Conservation (phyloP, 768 basidiomycete species). For the Chalciporus sphaerocephalus region DNA sequence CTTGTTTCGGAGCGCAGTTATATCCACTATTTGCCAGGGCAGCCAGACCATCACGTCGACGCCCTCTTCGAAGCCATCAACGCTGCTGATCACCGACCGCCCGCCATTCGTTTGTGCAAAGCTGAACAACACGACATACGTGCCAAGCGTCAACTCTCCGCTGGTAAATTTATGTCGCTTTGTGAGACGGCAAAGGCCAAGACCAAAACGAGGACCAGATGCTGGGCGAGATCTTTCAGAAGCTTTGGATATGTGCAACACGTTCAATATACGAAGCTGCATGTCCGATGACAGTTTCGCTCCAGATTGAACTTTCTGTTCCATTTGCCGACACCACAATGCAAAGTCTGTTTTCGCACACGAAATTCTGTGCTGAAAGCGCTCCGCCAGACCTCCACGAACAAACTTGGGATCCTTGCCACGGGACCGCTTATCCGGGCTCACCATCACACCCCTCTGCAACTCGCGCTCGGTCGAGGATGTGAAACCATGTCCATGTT, state of each 20-base stretch:
- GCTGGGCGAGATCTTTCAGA: constrained; percentile 28
- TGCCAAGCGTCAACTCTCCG: constrained; percentile 20
- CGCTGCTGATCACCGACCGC: constrained; percentile 29
- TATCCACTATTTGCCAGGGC: constrained; percentile 45
- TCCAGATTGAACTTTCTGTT: constrained; percentile 32
- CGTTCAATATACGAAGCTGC: constrained; percentile 39
- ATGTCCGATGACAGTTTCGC: constrained; percentile 36
- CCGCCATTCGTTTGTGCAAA: constrained; percentile 29
- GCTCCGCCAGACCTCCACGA: constrained; percentile 54
- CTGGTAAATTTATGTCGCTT: constrained; percentile 16
- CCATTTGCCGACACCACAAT: constrained; percentile 52
- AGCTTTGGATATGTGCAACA: constrained; percentile 35
- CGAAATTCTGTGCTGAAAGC: constrained; percentile 41
- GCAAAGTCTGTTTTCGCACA: constrained; percentile 42
- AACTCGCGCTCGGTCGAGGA: constrained; percentile 36
- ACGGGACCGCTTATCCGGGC: constrained; percentile 51
- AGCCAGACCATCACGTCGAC: constrained; percentile 43
- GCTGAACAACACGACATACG: constrained; percentile 36
- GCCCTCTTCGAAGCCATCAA: constrained; percentile 38
- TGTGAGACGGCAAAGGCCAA: constrained; percentile 42
- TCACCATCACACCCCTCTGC: constrained; percentile 51
- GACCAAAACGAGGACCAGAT: constrained; percentile 29
- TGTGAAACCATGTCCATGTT: constrained; percentile 37
- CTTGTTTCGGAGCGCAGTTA: constrained; percentile 19
- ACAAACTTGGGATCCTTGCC: constrained; percentile 43